Conservation (phyloP, 805 yeast genomes). For the Barnettozyma sp. region DNA sequence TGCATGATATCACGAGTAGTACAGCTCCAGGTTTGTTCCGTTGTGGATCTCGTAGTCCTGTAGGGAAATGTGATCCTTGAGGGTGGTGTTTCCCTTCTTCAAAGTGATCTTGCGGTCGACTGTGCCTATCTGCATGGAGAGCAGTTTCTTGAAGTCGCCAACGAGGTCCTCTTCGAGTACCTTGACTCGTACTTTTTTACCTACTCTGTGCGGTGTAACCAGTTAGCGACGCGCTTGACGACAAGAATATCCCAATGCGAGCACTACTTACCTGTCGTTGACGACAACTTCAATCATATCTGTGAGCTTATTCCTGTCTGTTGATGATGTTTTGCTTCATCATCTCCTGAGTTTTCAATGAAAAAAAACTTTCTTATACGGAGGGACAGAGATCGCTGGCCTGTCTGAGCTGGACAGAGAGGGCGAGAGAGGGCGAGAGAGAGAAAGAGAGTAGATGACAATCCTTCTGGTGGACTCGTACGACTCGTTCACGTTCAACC, state of each 20-base stretch:
- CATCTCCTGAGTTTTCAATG: too few relatives aligned
- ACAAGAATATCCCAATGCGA: too few relatives aligned
- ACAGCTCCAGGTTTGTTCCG: slow-evolving; percentile 81
- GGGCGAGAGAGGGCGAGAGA: too few relatives aligned
- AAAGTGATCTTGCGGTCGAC: slow-evolving; percentile 55
- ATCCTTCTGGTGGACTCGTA: slow-evolving; percentile 83
- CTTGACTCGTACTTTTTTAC: slow-evolving; percentile 78
- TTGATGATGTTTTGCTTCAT: not conserved
- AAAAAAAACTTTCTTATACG: too few relatives aligned
- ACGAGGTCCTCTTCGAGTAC: slow-evolving; percentile 80
- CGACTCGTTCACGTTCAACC: slow-evolving; percentile 89
- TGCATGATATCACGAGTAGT: slow-evolving; percentile 53
- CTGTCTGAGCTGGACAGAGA: too few relatives aligned
- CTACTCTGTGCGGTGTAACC: slow-evolving; percentile 43
- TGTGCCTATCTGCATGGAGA: slow-evolving; percentile 79
- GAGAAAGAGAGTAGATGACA: too few relatives aligned
- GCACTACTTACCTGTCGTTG: slow-evolving; percentile 48
- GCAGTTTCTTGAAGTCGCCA: slow-evolving; percentile 82
- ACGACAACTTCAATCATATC: slow-evolving; percentile 66
- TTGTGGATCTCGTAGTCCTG: slow-evolving; percentile 95
- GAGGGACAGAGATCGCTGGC: too few relatives aligned
- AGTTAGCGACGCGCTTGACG: slow-evolving; percentile 11
- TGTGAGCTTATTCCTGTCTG: not conserved
- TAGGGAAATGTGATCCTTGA: slow-evolving; percentile 82
- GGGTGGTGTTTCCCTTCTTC: slow-evolving; percentile 78